Evolutionary conservation across 129 eudicot genomes (phyloP), one percentile per base, ranked within the genome.

Genomic region (Escallonia rubra): DNA sequence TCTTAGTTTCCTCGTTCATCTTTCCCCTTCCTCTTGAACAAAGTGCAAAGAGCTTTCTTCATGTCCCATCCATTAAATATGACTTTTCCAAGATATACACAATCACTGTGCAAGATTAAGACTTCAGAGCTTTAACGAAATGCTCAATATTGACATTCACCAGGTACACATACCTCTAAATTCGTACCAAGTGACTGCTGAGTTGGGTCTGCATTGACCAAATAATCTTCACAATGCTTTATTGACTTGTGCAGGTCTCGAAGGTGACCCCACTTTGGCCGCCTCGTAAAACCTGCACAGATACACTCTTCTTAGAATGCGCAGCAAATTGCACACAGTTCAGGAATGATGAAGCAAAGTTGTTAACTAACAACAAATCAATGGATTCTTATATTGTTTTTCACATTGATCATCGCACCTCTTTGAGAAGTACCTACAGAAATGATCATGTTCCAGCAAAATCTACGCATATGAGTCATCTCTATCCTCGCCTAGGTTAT

Each of bases 211-310:
- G 88, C 78, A 54, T 72, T 67, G 13, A 89, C 84, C 62, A 89
- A 72, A 72, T 81, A 78, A 53, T 86, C 93, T 74, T 89, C 96
- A 74, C 93, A 86, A 43, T 73, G 86, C 76, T 83, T 89, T 65
- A 89, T 76, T 62, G 96, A 89, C 63, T 74, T 67, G 64, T 89
- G 96, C 57, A 89, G 78, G 79, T 86, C 88, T 42, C 82, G 79
- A 69, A 89, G 79, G 82, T 89, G 96, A 46, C 96, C 87, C 87
- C 90, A 86, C 74, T 89, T 89, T 49, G 96, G 93, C 68, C 83
- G 86, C 68, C 83, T 71, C 13, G 74, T 76, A 61, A 77, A 86
- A 58, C 96, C 96, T 89, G 84, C 78, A 71, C 63, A 57, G 62
- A 34, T 23, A 46, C 41, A 53, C 59, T 44, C 44, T 53, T 44